Evolutionary conservation across 306 rosid genomes (phyloP), one percentile per base, ranked within the genome.

Genomic region (Delonix regia): DNA sequence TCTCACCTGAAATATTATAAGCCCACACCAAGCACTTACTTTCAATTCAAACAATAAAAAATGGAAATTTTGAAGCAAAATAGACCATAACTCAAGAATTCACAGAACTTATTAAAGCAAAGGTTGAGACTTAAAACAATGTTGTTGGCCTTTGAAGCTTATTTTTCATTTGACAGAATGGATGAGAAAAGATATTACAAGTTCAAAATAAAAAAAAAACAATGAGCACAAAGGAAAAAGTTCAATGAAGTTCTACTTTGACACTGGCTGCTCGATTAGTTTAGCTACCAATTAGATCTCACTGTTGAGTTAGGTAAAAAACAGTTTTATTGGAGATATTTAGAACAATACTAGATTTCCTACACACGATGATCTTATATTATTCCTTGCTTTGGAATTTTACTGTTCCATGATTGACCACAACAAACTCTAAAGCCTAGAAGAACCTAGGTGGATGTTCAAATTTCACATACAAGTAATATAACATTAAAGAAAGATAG

Each of bases 1-100:
- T 83, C 90, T 93, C 86, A 87, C 93, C 99, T 94, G 97, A 83
- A 80, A 83, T 66, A 66, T 83, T 53, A 44, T 53, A 77, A 79
- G 80, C 63, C 36, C 76, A 81, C 59, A 45, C 11, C 51, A 47
- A 83, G 33, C 74, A 45, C 71, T 73, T 41, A 71, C 72, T 48
- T 64, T 45, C 61, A 75, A 52, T 53, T 39, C 15, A 59, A 59
- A 62, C 44, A 47, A 66, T 19, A 25, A 61, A 6, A 4, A 25
- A 47, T 19, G 30, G 48, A 69, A 21, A 21, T 5, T 1, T 0
- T 22, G n/a, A 16, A 18, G 24, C 8, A 71, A 24, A 53, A 49
- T 13, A 73, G 22, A 34, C 48, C 65, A 36, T 18, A 38, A 34
- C 51, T 53, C n/a, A 60, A 45, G 44, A 73, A 11, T 53, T 81